A percentile compares a stretch with the other conserved stretches of the same genome.
phyloP scores from a whole-genome alignment of 768 basidiomycete species.

The Steccherinum ochraceum region DNA sequence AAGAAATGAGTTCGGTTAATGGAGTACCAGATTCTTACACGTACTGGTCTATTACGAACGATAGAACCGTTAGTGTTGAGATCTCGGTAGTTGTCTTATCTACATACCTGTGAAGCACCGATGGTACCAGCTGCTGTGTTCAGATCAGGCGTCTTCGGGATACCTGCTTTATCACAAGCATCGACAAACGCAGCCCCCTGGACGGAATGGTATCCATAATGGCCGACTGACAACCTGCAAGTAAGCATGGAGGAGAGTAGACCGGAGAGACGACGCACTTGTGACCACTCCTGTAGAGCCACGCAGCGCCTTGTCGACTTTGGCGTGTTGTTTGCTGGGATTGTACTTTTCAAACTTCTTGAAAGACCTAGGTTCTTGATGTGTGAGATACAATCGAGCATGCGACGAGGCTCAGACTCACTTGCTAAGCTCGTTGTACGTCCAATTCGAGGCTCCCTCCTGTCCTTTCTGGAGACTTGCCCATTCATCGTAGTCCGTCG shows the following conservation, averaged over 20 bases:
- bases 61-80: slow-evolving; percentile 2
- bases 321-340: slow-evolving; percentile 42
- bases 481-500: slow-evolving; percentile 68
- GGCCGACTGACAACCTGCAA: slow-evolving; percentile 36
- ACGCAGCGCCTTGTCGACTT: slow-evolving; percentile 38
- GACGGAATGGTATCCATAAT: slow-evolving; percentile 40
- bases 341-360: slow-evolving; percentile 59
- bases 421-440: slow-evolving; percentile 49
- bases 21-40: slow-evolving; percentile 6
- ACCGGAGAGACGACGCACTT: slow-evolving; percentile 10
- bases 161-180: slow-evolving; percentile 42
- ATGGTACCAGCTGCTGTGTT: slow-evolving; percentile 50
- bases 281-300: slow-evolving; percentile 52
- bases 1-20: too few species aligned
- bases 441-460: slow-evolving; percentile 49
- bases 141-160: slow-evolving; percentile 49
- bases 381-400: not conserved
- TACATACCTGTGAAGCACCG: slow-evolving; percentile 54
- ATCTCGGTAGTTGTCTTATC: not conserved
- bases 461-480: slow-evolving; percentile 34
- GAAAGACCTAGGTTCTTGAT: slow-evolving; percentile 47
- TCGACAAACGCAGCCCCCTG: slow-evolving; percentile 48
- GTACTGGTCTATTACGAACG: slow-evolving; percentile 29
- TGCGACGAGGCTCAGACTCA: slow-evolving; percentile 16
- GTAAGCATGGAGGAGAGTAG: not conserved